Evolutionary conservation across 805 yeast genomes (phyloP), one percentile per base, ranked within the genome.

Genomic region (Kuraishia molischiana): DNA sequence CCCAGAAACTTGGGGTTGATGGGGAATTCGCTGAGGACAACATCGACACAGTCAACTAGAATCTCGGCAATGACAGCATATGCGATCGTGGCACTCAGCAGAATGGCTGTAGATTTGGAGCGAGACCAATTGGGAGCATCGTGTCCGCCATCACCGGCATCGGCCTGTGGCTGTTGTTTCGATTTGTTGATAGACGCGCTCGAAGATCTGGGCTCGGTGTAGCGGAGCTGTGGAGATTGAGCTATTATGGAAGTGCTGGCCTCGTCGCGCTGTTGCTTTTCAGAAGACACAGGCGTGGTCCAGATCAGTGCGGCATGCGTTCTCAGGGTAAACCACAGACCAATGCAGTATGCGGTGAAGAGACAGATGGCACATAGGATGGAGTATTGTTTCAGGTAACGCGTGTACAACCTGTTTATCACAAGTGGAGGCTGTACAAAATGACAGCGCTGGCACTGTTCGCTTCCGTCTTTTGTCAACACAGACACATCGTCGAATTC

Each of bases 51-150:
- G 53, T 85, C 89, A 29, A 90, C 97, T 45, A 90, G 66, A 30
- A 90, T 85, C 58, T 90, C 97, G 2, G 97, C 98, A 49, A 92
- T 89, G 24, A 86, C 61, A 0, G 98, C 97, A 58, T 92, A 92
- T 17, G 87, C 62, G 9, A 89, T 44, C 0, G 98, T 92, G 1
- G 97, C 90, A 3, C 81, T 74, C 5, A 92, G 64, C 34, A 92
- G 66, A 38, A 92, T 89, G 14, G 81, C 72, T 0, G 95, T 73
- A 2, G 95, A 84, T 58, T 87, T 90, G 13, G 64, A 63, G 50
- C 90, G 73, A 5, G 95, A 80, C 98, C 98, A 92, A 54, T 92
- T 92, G 34, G 98, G 97, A 0, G 97, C 94, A 56, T 87, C 97
- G 49, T 90, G 97, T 1, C 95, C 94, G 4, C 82, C 81, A n/a